Conservation (phyloP, 2,329 filamentous ascomycete species). For the Fusarium hainanense region DNA sequence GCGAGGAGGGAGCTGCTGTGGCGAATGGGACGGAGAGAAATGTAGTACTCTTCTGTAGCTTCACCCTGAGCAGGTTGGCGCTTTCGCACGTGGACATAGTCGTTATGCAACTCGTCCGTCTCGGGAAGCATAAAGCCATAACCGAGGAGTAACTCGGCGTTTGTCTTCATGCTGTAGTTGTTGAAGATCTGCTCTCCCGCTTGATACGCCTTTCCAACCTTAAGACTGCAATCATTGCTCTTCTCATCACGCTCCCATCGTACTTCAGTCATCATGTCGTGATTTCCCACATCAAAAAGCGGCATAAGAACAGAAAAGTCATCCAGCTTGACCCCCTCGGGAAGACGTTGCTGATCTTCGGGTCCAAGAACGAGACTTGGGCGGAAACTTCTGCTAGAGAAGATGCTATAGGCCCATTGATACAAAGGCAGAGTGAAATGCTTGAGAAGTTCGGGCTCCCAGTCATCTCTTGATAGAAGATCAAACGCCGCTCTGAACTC, state of each 20-base stretch:
- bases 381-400: constrained; percentile 73
- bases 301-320: constrained; percentile 77
- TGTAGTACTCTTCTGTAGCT: constrained; percentile 58
- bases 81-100: constrained; percentile 68
- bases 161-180: constrained; percentile 80
- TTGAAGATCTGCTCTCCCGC: constrained; percentile 71
- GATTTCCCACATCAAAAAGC: constrained; percentile 78
- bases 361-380: constrained; percentile 66
- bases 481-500: constrained; percentile 60
- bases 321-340: constrained; percentile 55
- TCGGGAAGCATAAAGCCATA: constrained; percentile 70
- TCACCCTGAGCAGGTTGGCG: constrained; percentile 43
- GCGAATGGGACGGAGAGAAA: constrained; percentile 62
- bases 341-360: constrained; percentile 43
- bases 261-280: constrained; percentile 69
- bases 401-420: constrained; percentile 73
- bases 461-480: constrained; percentile 47
- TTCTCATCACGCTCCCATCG: constrained; percentile 66
- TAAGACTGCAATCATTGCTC: constrained; percentile 55
- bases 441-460: constrained; percentile 43
- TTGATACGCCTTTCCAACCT: constrained; percentile 55
- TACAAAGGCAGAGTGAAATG: constrained; percentile 64
- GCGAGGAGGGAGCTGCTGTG: constrained; percentile 62
- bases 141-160: constrained; percentile 74
- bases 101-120: constrained; percentile 64